Percentiles rank a stretch among this genome's conserved stretches.
Conservation (phyloP, 1,139 yeast genomes). For the Tardiomyces depauwii region DNA sequence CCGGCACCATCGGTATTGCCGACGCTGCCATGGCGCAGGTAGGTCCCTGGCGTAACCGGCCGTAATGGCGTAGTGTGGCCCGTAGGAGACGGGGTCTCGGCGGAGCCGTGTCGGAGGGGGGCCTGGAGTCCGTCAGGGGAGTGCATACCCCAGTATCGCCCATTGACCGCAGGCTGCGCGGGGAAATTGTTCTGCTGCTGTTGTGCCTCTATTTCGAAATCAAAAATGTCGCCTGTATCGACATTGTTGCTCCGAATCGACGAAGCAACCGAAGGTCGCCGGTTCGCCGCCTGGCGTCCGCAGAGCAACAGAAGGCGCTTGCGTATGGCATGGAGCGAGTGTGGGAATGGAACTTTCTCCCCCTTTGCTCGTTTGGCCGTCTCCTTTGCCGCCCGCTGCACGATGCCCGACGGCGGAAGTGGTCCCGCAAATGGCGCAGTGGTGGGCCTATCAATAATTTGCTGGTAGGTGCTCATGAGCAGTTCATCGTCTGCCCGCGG, state of each 20-base stretch:
- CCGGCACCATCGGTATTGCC: neutral
- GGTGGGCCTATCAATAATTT: constrained; percentile 20
- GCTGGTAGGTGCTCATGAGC: constrained; percentile 18
- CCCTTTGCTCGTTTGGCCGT: constrained; percentile 16
- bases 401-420: constrained; percentile 27
- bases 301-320: constrained; percentile 21
- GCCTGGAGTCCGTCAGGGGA: neutral
- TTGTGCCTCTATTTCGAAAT: neutral
- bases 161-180: neutral
- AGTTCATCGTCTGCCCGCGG: constrained; percentile 20
- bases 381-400: constrained; percentile 25
- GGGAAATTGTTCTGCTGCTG: neutral
- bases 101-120: neutral
- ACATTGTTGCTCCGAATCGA: neutral
- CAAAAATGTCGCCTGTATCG: neutral
- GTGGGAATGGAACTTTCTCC: constrained; percentile 21
- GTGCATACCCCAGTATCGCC: neutral
- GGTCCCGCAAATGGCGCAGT: constrained; percentile 27
- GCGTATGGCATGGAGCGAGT: constrained; percentile 21
- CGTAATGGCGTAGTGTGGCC: neutral
- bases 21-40: neutral
- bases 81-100: neutral
- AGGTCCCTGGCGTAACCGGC: neutral
- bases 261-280: too few species aligned
- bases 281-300: constrained; percentile 7